phyloP scores from a whole-genome alignment of 352 stramenopile genomes.

The Phytophthora nicotianae region DNA sequence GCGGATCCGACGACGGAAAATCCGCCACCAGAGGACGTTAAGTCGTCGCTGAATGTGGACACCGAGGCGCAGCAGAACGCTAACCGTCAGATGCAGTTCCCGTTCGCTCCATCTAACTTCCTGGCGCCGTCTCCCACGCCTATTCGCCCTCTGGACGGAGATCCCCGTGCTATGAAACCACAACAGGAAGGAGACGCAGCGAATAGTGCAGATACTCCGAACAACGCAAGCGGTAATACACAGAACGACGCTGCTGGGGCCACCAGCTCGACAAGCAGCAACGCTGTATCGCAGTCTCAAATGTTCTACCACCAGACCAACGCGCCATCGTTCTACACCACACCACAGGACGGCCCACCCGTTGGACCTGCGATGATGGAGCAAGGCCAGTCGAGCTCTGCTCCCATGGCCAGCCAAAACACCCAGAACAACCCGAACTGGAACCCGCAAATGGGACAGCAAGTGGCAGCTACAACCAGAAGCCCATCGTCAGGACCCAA shows the following conservation, averaged over 20 bases:
- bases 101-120: slow-evolving; percentile 68
- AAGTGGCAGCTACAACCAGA: slow-evolving; percentile 15
- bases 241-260: slow-evolving; percentile 19
- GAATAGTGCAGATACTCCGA: slow-evolving; percentile 7
- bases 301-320: slow-evolving; percentile 67
- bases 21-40: background rate
- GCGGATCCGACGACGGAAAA: slow-evolving; percentile 1
- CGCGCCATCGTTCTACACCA: slow-evolving; percentile 66
- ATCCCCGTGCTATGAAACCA: slow-evolving; percentile 52
- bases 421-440: slow-evolving; percentile 33
- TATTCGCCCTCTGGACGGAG: slow-evolving; percentile 72
- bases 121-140: slow-evolving; percentile 70
- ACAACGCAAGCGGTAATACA: slow-evolving; percentile 2
- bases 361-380: slow-evolving; percentile 44
- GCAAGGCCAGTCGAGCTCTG: slow-evolving; percentile 30
- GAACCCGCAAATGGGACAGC: slow-evolving; percentile 33
- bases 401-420: slow-evolving; percentile 24
- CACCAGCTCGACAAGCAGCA: slow-evolving; percentile 13
- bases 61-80: slow-evolving; percentile 17
- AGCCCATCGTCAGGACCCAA: slow-evolving; percentile 20
- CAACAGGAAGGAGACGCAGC: slow-evolving; percentile 22
- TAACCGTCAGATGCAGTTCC: slow-evolving; percentile 49
- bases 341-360: slow-evolving; percentile 47
- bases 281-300: slow-evolving; percentile 48
- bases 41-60: slow-evolving; percentile 19